These are phyloP conservation scores for Aspergillus cristatus DNA, from an alignment of 495 filamentous ascomycete species.

Conservation along the genomic window DNA sequence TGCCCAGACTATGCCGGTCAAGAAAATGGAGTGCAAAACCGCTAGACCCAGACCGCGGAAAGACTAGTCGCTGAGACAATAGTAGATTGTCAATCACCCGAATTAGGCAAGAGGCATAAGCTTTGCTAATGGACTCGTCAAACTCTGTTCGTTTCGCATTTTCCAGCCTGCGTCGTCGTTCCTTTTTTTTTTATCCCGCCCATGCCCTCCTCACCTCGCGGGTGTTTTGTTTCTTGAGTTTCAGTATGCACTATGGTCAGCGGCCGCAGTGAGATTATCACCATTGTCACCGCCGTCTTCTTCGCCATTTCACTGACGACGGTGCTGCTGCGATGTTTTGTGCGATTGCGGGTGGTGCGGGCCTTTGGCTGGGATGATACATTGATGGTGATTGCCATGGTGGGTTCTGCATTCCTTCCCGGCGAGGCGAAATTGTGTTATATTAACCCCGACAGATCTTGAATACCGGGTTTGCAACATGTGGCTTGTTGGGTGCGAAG, in stretches of 20 bases:
- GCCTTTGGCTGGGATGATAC: constrained; percentile 28
- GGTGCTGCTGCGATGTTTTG: constrained; percentile 21
- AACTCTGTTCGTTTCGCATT: no score
- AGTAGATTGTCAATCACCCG: no score
- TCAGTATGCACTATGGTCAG: constrained; percentile 4
- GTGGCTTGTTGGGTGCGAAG: constrained; percentile 19
- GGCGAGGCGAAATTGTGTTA: not conserved
- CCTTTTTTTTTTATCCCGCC: no score
- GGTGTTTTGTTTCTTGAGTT: no score
- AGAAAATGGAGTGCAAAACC: no score
- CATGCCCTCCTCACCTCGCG: no score
- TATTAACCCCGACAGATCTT: constrained; percentile 7
- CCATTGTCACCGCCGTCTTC: constrained; percentile 22
- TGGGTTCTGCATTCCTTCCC: no score
- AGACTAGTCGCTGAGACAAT: no score
- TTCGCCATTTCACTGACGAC: constrained; percentile 18
- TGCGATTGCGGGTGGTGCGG: constrained; percentile 19
- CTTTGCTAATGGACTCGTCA: no score
- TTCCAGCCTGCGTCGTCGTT: no score
- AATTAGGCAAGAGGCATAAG: no score
- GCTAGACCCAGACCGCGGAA: no score
- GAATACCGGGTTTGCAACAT: constrained; percentile 20
- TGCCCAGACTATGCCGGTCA: not conserved
- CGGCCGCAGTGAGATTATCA: constrained; percentile 17
- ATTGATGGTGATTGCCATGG: constrained; percentile 24